These are phyloP conservation scores for Spathaspora sp. DNA, from an alignment of 1,139 yeast species.

Conservation along the genomic window DNA sequence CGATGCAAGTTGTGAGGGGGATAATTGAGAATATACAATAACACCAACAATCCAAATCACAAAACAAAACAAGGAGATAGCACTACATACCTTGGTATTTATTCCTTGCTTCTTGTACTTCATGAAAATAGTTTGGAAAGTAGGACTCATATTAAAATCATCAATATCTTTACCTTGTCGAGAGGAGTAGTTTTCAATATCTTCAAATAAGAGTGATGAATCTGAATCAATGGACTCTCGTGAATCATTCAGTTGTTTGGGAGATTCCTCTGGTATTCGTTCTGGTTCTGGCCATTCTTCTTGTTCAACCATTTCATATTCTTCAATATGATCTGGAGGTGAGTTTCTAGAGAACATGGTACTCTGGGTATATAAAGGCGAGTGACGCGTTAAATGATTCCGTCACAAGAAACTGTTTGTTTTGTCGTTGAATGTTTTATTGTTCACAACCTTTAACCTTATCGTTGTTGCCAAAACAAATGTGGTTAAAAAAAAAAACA, in stretches of 20 bases:
- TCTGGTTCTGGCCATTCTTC: slow-evolving; percentile 1
- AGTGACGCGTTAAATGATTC: background rate
- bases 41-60: slow-evolving; percentile 30
- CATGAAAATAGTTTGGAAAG: slow-evolving; percentile 24
- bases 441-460: background rate
- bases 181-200: slow-evolving; percentile 22
- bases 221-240: slow-evolving; percentile 19
- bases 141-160: slow-evolving; percentile 25
- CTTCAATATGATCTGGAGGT: slow-evolving; percentile 14
- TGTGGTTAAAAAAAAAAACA: background rate
- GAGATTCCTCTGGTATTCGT: background rate
- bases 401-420: background rate
- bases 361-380: background rate
- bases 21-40: slow-evolving; percentile 30
- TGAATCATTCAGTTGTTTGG: background rate
- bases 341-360: slow-evolving; percentile 10
- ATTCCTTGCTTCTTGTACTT: slow-evolving; percentile 19
- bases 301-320: slow-evolving; percentile 26
- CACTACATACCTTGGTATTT: slow-evolving; percentile 11
- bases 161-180: slow-evolving; percentile 12
- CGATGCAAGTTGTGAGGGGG: slow-evolving; percentile 21
- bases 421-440: too few species aligned
- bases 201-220: slow-evolving; percentile 31
- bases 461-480: background rate
- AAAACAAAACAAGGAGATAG: slow-evolving; percentile 8